These are phyloP conservation scores for Eutrema yunnanense DNA, from an alignment of 345 rosid species.

Conservation along the genomic window DNA sequence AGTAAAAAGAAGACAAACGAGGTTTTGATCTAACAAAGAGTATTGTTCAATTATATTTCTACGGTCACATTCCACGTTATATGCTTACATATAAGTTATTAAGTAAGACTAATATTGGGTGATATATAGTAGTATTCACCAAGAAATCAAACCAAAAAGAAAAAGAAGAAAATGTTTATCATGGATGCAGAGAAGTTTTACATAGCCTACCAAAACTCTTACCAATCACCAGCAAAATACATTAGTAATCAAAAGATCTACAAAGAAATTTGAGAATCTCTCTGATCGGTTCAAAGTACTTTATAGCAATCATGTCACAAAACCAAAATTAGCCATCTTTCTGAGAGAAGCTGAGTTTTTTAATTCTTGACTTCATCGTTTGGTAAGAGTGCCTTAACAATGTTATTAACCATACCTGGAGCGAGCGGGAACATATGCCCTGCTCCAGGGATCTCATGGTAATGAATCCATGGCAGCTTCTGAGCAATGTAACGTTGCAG, in stretches of 20 bases:
- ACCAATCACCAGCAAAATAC: not conserved
- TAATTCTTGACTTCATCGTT: conserved; percentile 7
- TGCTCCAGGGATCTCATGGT: conserved; percentile 50
- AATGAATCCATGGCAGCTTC: conserved; percentile 53
- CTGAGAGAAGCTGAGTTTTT: not conserved
- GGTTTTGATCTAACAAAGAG: not conserved
- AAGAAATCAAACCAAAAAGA: not conserved
- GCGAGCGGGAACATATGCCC: conserved; percentile 50
- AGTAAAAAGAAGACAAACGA: not conserved
- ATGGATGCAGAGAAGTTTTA: not conserved
- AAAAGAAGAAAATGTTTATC: not conserved
- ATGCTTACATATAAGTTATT: not conserved
- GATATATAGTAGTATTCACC: not conserved
- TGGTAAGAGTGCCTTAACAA: conserved; percentile 40
- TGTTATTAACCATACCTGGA: conserved; percentile 36
- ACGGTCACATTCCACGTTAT: not conserved
- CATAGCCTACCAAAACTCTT: not conserved
- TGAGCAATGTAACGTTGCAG: conserved; percentile 49
- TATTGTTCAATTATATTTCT: not conserved
- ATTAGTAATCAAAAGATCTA: not conserved
- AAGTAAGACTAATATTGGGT: not conserved
- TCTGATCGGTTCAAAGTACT: not conserved
- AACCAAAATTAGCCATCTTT: not conserved
- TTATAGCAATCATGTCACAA: not conserved
- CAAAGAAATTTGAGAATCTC: not conserved